Evolutionary conservation across 805 yeast species (phyloP), one percentile per base, ranked within the genome.

Genomic region (Yueomyces sinensis): DNA sequence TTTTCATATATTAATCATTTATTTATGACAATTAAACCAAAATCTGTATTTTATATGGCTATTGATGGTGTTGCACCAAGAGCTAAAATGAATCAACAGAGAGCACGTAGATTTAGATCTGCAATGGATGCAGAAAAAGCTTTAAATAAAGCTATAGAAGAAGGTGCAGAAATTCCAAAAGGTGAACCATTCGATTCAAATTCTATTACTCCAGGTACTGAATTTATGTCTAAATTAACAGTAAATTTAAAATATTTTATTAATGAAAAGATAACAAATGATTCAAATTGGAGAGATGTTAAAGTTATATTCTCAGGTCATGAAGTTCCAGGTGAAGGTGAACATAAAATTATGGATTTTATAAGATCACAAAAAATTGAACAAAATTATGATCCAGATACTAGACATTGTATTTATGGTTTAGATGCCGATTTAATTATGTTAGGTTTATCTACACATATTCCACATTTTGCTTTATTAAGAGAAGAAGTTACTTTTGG

Each of bases 31-130:
- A 86, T 91, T 44, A 75, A 76, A 54, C 99, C 99, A 7, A 68
- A 81, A 47, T 71, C 83, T 52, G 73, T 79, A 13, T 82, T 89
- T 46, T 87, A 80, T 54, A 86, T 89, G 95, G 97, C 98, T 3
- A 82, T 89, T 48, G 98, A 89, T 62, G 98, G 98, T 54, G 97
- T 89, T 34, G 98, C 98, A 0, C 98, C 98, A 29, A 68, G 98
- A 55, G 98, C 98, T 9, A 89, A 89, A 54, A 87, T 89, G 95
- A 89, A 89, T 55, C 97, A 89, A 59, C 98, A 89, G 59, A 74
- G 98, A 61, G 76, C 95, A 0, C 76, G 98, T 66, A 75, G 98
- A 62, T 89, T 89, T 58, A 69, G 95, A 58, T 76, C 95, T 22
- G 97, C 95, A 1, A 69, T 76, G 47, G 97, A 89, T 51, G 95